These are phyloP conservation scores for Aspergillus nomiae DNA, from an alignment of 2,329 filamentous ascomycete species.

Conservation along the genomic window DNA sequence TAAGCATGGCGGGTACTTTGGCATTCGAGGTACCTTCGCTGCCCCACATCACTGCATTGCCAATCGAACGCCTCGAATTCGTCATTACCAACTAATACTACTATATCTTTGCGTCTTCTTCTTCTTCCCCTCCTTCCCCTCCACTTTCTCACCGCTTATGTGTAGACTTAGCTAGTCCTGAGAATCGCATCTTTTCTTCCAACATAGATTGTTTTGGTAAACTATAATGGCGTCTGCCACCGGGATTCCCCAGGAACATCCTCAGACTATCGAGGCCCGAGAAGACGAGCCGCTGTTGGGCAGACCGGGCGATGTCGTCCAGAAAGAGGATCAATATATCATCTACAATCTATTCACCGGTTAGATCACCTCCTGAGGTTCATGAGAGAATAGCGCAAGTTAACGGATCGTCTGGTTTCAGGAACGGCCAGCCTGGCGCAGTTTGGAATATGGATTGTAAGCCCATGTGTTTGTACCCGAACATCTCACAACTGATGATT, in stretches of 20 bases:
- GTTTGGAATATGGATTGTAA: constrained; percentile 70
- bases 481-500: not conserved
- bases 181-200: not conserved
- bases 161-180: not conserved
- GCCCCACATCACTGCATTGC: not conserved
- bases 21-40: not conserved
- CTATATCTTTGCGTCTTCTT: not conserved
- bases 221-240: constrained; percentile 68
- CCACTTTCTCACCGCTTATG: not conserved
- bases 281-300: constrained; percentile 74
- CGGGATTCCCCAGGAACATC: constrained; percentile 61
- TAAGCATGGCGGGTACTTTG: not conserved
- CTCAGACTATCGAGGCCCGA: constrained; percentile 39
- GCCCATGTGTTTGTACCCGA: constrained; percentile 21
- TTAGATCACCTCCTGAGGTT: constrained; percentile 37
- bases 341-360: constrained; percentile 74
- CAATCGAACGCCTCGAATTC: not conserved
- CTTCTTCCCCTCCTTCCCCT: not conserved
- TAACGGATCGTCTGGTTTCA: constrained; percentile 36
- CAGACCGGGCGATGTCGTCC: constrained; percentile 70
- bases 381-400: not conserved
- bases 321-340: constrained; percentile 65
- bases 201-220: not conserved
- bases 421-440: constrained; percentile 83
- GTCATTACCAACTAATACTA: not conserved